Conservation (phyloP, 148 eudicot genomes). For the Diospyros lotus region DNA sequence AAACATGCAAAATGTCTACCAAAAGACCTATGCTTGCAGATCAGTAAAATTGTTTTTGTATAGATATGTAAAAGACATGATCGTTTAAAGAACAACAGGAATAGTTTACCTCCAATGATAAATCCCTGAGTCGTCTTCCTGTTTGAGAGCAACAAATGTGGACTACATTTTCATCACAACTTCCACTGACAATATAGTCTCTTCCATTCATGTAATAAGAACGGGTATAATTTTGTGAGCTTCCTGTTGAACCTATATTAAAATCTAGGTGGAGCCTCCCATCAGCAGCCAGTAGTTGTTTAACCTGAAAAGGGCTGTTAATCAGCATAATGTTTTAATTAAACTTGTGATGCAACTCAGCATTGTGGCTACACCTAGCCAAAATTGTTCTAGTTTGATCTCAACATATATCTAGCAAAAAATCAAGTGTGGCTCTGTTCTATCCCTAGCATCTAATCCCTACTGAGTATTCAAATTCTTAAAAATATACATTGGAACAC, state of each 20-base stretch:
- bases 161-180: conserved; percentile 89
- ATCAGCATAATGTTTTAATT: not conserved
- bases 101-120: conserved; percentile 45
- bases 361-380: not conserved
- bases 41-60: too few relatives aligned
- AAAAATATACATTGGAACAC: too few relatives aligned
- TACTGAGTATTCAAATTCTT: too few relatives aligned
- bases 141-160: conserved; percentile 92
- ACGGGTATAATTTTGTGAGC: conserved; percentile 89
- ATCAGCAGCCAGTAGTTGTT: conserved; percentile 87
- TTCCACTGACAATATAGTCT: conserved; percentile 84
- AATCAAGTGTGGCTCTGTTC: too few relatives aligned
- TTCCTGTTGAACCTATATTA: conserved; percentile 73
- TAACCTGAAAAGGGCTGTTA: conserved; percentile 46
- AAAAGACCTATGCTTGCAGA: not conserved
- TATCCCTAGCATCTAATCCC: too few relatives aligned
- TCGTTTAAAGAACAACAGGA: conserved; percentile 19
- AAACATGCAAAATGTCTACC: not conserved
- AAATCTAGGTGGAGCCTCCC: conserved; percentile 82
- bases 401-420: too few relatives aligned
- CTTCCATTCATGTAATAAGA: conserved; percentile 89
- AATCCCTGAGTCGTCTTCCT: conserved; percentile 83
- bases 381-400: too few relatives aligned
- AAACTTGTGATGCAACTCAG: not conserved
- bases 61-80: not conserved